Conservation (phyloP, 371 early-diverging fungal species). For the Dichotomocladium elegans region DNA sequence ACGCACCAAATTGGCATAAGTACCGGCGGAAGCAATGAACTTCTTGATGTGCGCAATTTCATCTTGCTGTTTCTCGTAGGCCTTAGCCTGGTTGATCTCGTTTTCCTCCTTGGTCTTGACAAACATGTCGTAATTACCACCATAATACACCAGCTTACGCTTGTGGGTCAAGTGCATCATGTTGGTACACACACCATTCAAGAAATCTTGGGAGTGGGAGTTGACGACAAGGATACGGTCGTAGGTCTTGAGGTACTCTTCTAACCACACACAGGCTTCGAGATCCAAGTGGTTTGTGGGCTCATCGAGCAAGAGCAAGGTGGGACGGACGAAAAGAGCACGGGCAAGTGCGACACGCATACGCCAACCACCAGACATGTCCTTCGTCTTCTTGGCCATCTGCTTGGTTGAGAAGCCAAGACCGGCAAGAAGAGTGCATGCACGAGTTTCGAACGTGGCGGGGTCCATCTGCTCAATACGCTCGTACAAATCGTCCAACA, state of each 20-base stretch:
- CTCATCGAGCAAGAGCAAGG: conserved; percentile 96
- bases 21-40: conserved; percentile 99
- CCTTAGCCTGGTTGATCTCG: conserved; percentile 96
- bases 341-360: conserved; percentile 98
- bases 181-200: conserved; percentile 97
- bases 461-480: conserved; percentile 92
- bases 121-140: conserved; percentile 98
- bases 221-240: conserved; percentile 93
- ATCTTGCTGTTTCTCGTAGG: conserved; percentile 95
- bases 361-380: conserved; percentile 99
- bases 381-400: conserved; percentile 87
- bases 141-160: conserved; percentile 89
- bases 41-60: conserved; percentile 98
- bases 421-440: conserved; percentile 87
- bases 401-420: conserved; percentile 89
- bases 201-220: conserved; percentile 99
- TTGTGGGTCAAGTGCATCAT: conserved; percentile 88
- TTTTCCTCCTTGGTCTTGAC: conserved; percentile 91
- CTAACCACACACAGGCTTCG: conserved; percentile 97
- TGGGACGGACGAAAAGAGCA: conserved; percentile 95
- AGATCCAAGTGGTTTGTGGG: conserved; percentile 97
- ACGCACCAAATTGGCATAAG: conserved; percentile 96
- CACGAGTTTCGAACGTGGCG: conserved; percentile 92
- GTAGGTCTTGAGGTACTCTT: conserved; percentile 93
- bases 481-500: conserved; percentile 93